Conservation (phyloP, 305 asterid genomes). For the Solanum hybrid region DNA sequence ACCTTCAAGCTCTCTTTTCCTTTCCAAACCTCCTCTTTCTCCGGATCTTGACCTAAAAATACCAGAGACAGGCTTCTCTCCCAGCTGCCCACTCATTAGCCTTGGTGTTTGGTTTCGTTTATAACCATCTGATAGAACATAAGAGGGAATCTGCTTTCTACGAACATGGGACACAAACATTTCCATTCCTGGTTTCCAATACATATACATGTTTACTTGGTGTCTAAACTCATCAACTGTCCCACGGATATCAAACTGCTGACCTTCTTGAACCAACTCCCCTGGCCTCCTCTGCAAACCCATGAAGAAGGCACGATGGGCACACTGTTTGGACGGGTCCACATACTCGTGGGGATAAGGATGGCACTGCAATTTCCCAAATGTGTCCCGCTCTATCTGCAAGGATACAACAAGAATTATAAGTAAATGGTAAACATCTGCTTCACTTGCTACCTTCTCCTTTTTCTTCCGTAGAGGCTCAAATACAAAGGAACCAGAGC, state of each 20-base stretch:
- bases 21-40: slow-evolving; percentile 37
- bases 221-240: slow-evolving; percentile 90
- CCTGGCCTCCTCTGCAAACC: slow-evolving; percentile 87
- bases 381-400: slow-evolving; percentile 91
- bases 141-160: slow-evolving; percentile 75
- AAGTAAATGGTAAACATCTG: slow-evolving; percentile 8
- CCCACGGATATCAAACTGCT: slow-evolving; percentile 84
- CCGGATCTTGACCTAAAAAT: slow-evolving; percentile 30
- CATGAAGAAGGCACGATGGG: slow-evolving; percentile 75
- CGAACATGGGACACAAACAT: slow-evolving; percentile 83
- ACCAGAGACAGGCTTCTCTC: slow-evolving; percentile 29
- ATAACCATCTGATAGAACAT: slow-evolving; percentile 73
- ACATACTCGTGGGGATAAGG: slow-evolving; percentile 74
- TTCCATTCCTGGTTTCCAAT: slow-evolving; percentile 94
- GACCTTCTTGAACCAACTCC: slow-evolving; percentile 73
- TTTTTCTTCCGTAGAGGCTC: neutral
- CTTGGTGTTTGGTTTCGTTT: slow-evolving; percentile 49
- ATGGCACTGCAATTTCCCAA: slow-evolving; percentile 79
- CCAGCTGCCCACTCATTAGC: slow-evolving; percentile 30
- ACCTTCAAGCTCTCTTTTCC: slow-evolving; percentile 46
- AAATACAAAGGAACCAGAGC: neutral
- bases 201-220: slow-evolving; percentile 54
- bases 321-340: slow-evolving; percentile 60
- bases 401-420: slow-evolving; percentile 16
- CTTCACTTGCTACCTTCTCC: neutral